Base-by-base conservation (phyloP, 202 grass and related monocot species). In the Panicum virgatum region DNA sequence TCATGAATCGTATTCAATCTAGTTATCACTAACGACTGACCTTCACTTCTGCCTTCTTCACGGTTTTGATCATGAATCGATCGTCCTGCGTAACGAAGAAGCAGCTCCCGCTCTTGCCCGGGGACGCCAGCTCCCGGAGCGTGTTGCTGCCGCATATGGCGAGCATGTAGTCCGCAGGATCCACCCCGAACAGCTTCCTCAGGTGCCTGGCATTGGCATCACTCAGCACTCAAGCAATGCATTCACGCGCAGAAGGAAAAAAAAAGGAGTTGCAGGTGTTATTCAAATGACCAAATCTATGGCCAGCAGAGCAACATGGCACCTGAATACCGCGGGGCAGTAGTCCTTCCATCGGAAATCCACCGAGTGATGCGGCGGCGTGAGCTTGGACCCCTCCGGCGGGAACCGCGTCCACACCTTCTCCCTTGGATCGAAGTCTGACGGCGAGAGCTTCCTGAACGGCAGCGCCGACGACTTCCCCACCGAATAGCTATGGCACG, bases 271-370 rank as follows among this genome's bases (percentile, higher is more conserved):
- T 61, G 69, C 22, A 46, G 46, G 16, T 44, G 1, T 44, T 34
- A 46, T 71, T 54, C 34, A 26, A 48, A 62, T 25, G 76, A 64
- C 59, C 11, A 64, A 75, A 11, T 60, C 37, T 23, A 67, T 36
- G 13, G 12, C 15, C 10, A 63, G n/a, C 44, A 30, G 48, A 45
- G 62, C 70, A 36, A 46, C 15, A 43, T 19, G 54, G 16, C 37
- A 90, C 88, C 84, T 90, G 89, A 90, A 90, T 53, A 90, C 84
- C 1, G 76, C 76, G 8, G 88, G 89, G 64, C 89, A 90, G 26
- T 90, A 90, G 26, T 90, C 89, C 85, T 90, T 90, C 89, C 89
- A 90, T 20, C 84, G 80, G 69, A 90, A 90, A 81, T 90, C 89
- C 18, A 83, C 13, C 0, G 84, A 90, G 23, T 90, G 89, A 39